A percentile compares a stretch with the other conserved stretches of the same genome.
Evolutionary conservation across 768 basidiomycete species (phyloP).

Genomic region (Rhizopogon rudus): DNA sequence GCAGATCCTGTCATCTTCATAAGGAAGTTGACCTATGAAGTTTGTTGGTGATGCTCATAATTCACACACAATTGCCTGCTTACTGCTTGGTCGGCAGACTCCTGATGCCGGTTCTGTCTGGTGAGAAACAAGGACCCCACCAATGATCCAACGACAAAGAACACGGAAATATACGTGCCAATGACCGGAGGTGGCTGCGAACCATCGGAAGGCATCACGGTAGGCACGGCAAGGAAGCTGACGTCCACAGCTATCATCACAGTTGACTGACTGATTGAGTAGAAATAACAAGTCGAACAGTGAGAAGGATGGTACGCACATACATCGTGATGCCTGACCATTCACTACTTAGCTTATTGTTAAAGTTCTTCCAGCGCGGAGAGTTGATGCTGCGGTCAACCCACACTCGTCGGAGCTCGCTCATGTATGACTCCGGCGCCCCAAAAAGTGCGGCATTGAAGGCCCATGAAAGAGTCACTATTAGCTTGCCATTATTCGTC

Average conservation of each 20-base stretch:
- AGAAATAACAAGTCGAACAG: neutral
- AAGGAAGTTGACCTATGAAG: conserved; percentile 3
- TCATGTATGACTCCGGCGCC: conserved; percentile 39
- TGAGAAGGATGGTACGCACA: conserved; percentile 25
- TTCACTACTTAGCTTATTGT: conserved; percentile 37
- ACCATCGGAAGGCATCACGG: conserved; percentile 16
- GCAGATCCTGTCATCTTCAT: neutral
- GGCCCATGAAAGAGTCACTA: conserved; percentile 7
- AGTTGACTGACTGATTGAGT: conserved; percentile 30
- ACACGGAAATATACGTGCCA: conserved; percentile 29
- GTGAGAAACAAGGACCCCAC: conserved; percentile 31
- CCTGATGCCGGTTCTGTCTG: conserved; percentile 28
- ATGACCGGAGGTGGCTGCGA: conserved; percentile 2
- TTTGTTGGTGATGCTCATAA: neutral
- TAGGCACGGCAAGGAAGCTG: conserved; percentile 46
- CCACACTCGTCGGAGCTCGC: conserved; percentile 36
- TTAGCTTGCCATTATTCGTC: neutral
- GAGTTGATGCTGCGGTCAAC: conserved; percentile 37
- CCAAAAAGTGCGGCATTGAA: conserved; percentile 32
- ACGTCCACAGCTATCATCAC: conserved; percentile 51
- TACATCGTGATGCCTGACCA: conserved; percentile 46
- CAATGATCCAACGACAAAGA: conserved; percentile 29
- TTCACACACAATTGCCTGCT: neutral
- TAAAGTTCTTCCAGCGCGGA: conserved; percentile 34
- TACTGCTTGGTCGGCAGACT: conserved; percentile 24